A percentile compares a stretch with the other conserved stretches of the same genome.
These are phyloP conservation scores for Neurospora tetrasperma DNA, from an alignment of 495 filamentous ascomycete species.

Conservation along the genomic window DNA sequence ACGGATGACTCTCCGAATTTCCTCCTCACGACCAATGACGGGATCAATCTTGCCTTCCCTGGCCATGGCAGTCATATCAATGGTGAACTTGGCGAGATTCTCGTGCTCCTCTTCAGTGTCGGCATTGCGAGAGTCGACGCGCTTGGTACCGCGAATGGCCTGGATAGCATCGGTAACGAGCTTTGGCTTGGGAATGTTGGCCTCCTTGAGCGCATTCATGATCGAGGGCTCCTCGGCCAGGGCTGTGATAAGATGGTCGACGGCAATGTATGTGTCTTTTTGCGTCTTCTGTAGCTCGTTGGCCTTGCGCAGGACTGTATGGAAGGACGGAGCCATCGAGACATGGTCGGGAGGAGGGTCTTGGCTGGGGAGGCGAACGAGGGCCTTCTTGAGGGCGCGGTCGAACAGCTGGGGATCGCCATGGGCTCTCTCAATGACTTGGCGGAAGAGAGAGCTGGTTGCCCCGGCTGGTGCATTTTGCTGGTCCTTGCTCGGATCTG, in stretches of 20 bases:
- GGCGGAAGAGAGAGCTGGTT: constrained; percentile 69
- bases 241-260: constrained; percentile 85
- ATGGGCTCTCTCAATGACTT: constrained; percentile 88
- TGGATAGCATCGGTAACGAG: constrained; percentile 78
- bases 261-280: constrained; percentile 86
- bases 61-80: constrained; percentile 91
- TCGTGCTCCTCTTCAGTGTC: constrained; percentile 85
- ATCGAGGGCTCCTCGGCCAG: constrained; percentile 69
- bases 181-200: constrained; percentile 86
- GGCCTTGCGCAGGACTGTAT: constrained; percentile 69
- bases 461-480: constrained; percentile 52
- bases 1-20: constrained; percentile 86
- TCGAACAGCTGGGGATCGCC: constrained; percentile 86
- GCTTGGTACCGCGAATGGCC: constrained; percentile 79
- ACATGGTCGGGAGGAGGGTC: constrained; percentile 86
- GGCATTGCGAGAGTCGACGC: constrained; percentile 91
- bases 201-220: constrained; percentile 63
- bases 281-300: constrained; percentile 91
- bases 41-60: constrained; percentile 96
- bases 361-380: constrained; percentile 87
- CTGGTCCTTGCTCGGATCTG: constrained; percentile 67
- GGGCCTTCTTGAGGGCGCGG: constrained; percentile 75
- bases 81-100: constrained; percentile 92
- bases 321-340: constrained; percentile 67
- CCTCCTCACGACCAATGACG: constrained; percentile 94